These are phyloP conservation scores for Chrysoporthe austroafricana DNA, from an alignment of 2,329 filamentous ascomycete genomes.

Conservation along the genomic window DNA sequence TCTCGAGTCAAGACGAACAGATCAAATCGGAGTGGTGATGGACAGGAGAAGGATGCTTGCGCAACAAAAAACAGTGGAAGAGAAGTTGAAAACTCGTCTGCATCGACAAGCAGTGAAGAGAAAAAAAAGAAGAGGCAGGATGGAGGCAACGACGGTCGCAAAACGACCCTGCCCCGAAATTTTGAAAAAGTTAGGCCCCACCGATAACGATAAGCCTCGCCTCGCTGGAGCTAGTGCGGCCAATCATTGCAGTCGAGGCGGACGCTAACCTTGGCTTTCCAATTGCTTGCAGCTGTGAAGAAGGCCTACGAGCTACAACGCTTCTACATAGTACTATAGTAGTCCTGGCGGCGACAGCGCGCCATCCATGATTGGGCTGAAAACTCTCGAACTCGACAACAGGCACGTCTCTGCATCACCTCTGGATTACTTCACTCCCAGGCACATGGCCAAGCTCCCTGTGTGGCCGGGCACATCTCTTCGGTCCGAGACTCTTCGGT, in stretches of 20 bases:
- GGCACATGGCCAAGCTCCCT: neutral
- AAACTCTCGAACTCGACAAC: neutral
- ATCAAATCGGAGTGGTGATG: neutral
- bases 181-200: constrained; percentile 28
- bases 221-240: neutral
- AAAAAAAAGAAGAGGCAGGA: neutral
- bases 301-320: neutral
- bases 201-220: constrained; percentile 23
- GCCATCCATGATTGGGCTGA: neutral
- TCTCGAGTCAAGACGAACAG: constrained; percentile 4
- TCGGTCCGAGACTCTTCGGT: neutral
- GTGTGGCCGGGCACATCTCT: neutral
- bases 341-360: neutral
- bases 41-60: constrained; percentile 15
- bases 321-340: too few species aligned
- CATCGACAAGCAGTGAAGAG: neutral
- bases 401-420: neutral
- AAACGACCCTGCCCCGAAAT: constrained; percentile 25
- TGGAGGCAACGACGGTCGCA: constrained; percentile 2
- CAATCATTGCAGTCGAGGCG: constrained; percentile 1
- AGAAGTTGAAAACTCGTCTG: constrained; percentile 15
- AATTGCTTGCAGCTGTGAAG: neutral
- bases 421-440: neutral
- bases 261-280: neutral
- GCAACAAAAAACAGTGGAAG: neutral